Base-by-base conservation (phyloP, 768 basidiomycete species). In the Kwoniella mangroviensis region DNA sequence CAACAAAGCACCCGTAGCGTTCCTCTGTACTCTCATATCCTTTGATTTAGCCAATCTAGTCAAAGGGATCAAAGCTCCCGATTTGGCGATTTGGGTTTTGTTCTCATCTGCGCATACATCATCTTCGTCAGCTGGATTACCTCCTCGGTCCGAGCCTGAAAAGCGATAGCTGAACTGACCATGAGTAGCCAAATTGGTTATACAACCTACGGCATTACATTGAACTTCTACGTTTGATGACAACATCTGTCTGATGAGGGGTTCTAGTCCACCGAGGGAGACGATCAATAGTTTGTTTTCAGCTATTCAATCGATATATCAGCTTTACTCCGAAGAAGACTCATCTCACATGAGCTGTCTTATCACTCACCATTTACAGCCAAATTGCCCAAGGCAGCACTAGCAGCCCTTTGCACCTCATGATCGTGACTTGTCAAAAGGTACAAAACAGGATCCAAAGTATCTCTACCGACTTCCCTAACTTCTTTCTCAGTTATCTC, bases 401-500 rank as follows among this genome's bases (percentile, higher is more conserved):
- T 94, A 42, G 96, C 96, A 40, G 97, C 97, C 80, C 97, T 89
- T 85, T 99, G 97, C 63, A 99, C 97, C 85, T 99, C 97, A 63
- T 93, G 94, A 84, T 99, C 97, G 84, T 98, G 97, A 80, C 92
- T 94, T 78, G 93, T 92, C 74, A 99, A 88, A 72, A 99, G 89
- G 84, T 97, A 99, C 67, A 98, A 89, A 71, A 99, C 95, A 62
- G 97, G 97, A 84, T 99, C 97, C 76, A 99, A 88, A 21, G 97
- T 99, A 82, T 98, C 97, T 72, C 97, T 88, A 15, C 92, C 94
- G 22, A 99, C 97, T 56, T 92, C 93, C 54, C 95, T 89, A 63
- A 98, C 96, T 85, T 99, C 97, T 85, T 98, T 98, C 86, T 99
- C 97, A 24, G 97, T 99, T 70, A 99, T 99, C 84, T 99, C 97